A percentile compares a stretch with the other conserved stretches of the same genome.
Conservation (phyloP, 1,284 basidiomycete species). For the Fomitopsis betulina region DNA sequence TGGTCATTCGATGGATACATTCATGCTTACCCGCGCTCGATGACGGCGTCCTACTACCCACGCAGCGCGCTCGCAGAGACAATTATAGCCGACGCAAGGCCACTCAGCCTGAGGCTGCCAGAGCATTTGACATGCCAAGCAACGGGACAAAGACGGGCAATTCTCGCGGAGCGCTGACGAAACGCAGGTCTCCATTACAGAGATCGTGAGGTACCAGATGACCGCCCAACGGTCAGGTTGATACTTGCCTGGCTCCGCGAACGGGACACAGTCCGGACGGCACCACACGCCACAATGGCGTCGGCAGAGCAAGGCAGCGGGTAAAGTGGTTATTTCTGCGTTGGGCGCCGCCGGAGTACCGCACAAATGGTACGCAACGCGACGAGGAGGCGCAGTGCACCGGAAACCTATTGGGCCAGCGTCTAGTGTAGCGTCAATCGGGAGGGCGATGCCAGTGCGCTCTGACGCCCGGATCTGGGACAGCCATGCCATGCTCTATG, state of each 20-base stretch:
- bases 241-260: background rate
- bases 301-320: background rate
- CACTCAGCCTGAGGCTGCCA: background rate
- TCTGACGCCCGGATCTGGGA: conserved; percentile 1
- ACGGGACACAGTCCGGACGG: background rate
- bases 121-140: background rate
- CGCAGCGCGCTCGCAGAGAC: background rate
- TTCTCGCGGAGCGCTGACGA: background rate
- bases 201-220: background rate
- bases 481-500: background rate
- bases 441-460: conserved; percentile 1
- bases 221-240: background rate
- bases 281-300: background rate
- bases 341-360: background rate
- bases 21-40: background rate
- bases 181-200: background rate
- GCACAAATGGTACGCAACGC: background rate
- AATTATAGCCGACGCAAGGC: background rate
- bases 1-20: background rate
- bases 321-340: background rate
- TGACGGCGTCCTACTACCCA: background rate
- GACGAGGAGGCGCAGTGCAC: background rate
- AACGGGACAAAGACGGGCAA: background rate
- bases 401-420: background rate
- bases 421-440: background rate